phyloP scores from a whole-genome alignment of 345 rosid species.

The Populus alba region DNA sequence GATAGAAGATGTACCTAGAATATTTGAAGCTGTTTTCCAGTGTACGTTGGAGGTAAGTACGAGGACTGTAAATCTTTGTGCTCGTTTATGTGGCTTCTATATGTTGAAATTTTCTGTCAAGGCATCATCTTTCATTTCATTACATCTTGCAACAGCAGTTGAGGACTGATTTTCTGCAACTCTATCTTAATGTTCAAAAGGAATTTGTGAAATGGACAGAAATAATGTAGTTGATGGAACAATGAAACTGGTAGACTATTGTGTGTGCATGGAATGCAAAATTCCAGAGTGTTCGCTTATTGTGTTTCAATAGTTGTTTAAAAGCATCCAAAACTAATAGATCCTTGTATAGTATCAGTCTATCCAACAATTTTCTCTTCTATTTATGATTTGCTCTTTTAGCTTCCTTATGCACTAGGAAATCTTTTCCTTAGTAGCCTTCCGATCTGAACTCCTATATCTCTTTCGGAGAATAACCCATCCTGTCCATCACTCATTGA shows the following conservation, averaged over 20 bases:
- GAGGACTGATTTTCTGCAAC: background rate
- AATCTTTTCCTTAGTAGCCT: too few species aligned
- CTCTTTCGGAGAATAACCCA: too few species aligned
- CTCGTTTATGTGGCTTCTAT: background rate
- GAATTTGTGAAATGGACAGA: background rate
- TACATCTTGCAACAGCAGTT: background rate
- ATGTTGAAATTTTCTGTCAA: background rate
- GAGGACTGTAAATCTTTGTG: background rate
- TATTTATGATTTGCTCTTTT: background rate
- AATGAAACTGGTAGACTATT: background rate
- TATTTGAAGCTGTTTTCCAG: slow-evolving; percentile 98
- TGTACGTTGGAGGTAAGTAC: slow-evolving; percentile 90
- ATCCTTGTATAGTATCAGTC: background rate
- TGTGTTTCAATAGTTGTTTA: background rate
- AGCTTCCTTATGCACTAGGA: background rate
- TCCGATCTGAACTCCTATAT: too few species aligned
- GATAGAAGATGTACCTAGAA: slow-evolving; percentile 95
- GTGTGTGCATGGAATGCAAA: background rate
- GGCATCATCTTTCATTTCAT: background rate
- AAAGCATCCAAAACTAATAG: background rate
- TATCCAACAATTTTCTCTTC: background rate
- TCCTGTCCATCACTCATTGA: too few species aligned
- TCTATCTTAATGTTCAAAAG: background rate
- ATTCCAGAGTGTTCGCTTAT: background rate
- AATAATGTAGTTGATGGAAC: background rate